Conservation (phyloP, 441 rosid genomes). For the Brassica hybrid region DNA sequence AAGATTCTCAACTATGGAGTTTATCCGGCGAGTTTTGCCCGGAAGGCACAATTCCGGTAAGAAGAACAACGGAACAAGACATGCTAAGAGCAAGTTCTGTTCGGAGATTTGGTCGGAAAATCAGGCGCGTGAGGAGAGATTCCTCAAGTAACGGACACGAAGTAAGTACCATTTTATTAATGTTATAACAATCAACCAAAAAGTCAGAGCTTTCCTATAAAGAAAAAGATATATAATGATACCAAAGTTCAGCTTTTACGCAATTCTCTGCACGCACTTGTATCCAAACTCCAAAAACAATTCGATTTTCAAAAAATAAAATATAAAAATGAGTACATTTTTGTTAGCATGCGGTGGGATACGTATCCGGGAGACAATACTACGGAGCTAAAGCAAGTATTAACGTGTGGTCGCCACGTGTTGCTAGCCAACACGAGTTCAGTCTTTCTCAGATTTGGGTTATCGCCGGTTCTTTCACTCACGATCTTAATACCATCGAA, state of each 20-base stretch:
- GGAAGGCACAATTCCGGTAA: slow-evolving; percentile 84
- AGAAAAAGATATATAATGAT: slow-evolving; percentile 38
- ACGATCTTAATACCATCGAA: slow-evolving; percentile 97
- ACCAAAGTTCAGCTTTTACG: slow-evolving; percentile 44
- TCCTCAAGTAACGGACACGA: slow-evolving; percentile 83
- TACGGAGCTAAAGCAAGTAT: slow-evolving; percentile 97
- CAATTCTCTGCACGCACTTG: slow-evolving; percentile 34
- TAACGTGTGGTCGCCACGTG: slow-evolving; percentile 93
- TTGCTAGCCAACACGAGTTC: slow-evolving; percentile 81
- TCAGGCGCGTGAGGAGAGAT: slow-evolving; percentile 79
- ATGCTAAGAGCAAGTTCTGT: slow-evolving; percentile 77
- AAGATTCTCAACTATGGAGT: slow-evolving; percentile 78
- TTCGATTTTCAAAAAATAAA: neutral
- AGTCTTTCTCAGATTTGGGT: slow-evolving; percentile 97
- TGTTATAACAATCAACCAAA: slow-evolving; percentile 10
- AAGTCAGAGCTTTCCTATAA: slow-evolving; percentile 31
- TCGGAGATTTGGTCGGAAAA: slow-evolving; percentile 72
- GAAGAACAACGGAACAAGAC: slow-evolving; percentile 85
- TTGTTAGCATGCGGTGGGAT: slow-evolving; percentile 96
- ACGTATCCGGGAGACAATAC: slow-evolving; percentile 81
- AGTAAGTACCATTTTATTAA: slow-evolving; percentile 48
- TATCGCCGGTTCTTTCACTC: slow-evolving; percentile 88
- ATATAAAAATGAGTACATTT: slow-evolving; percentile 17
- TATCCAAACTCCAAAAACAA: slow-evolving; percentile 18
- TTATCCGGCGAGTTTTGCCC: slow-evolving; percentile 80